Evolutionary conservation across 2,329 filamentous ascomycete species (phyloP).

Genomic region (Talaromyces sp.): DNA sequence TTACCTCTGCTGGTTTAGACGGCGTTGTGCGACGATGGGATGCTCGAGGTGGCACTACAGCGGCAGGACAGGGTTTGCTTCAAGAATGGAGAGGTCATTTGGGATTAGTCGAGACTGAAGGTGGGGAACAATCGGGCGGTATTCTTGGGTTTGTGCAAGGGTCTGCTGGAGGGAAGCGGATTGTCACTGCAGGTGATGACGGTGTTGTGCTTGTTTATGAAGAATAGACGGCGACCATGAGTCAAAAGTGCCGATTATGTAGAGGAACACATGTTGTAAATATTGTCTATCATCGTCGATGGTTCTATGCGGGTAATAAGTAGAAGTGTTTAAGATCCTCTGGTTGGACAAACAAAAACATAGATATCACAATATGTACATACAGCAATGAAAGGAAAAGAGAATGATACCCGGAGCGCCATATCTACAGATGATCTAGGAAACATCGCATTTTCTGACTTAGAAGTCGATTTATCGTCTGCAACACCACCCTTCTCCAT

Average conservation of each 20-base stretch:
- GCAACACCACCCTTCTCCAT: conserved; percentile 4
- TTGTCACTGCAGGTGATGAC: conserved; percentile 92
- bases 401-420: conserved; percentile 19
- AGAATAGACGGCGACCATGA: conserved; percentile 25
- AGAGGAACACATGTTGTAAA: not conserved
- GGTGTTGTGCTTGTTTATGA: conserved; percentile 47
- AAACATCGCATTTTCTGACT: conserved; percentile 10
- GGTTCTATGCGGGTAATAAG: not conserved
- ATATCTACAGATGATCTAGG: conserved; percentile 19
- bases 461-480: conserved; percentile 4
- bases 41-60: conserved; percentile 63
- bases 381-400: conserved; percentile 17
- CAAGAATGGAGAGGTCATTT: conserved; percentile 87
- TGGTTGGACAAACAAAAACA: not conserved
- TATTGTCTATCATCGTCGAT: not conserved
- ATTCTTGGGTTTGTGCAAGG: conserved; percentile 86
- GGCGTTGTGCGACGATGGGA: conserved; percentile 91
- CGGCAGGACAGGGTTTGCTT: conserved; percentile 65
- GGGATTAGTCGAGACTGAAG: conserved; percentile 44
- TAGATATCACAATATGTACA: conserved; percentile 19
- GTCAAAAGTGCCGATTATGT: not conserved
- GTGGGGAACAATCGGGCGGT: conserved; percentile 75
- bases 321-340: not conserved
- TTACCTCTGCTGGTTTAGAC: conserved; percentile 89
- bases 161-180: conserved; percentile 62